phyloP scores from a whole-genome alignment of 495 filamentous ascomycete genomes.

The Bathelium albidoporum region DNA sequence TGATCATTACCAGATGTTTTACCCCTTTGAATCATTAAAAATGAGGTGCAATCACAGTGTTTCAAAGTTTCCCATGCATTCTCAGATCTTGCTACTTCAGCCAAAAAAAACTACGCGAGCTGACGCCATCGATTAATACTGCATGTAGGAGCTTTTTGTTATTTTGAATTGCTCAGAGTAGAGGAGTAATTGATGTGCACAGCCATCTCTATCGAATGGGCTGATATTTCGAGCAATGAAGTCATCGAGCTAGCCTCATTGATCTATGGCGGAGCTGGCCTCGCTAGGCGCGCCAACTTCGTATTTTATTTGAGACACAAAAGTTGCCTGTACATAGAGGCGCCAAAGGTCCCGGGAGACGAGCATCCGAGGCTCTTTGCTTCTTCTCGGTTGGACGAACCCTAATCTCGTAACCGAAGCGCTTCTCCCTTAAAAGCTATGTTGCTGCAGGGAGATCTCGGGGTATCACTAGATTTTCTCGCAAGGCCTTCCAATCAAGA shows the following conservation, averaged over 20 bases:
- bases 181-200: no score
- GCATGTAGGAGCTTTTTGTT: neutral
- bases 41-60: neutral
- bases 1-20: neutral
- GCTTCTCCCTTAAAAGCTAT: no score
- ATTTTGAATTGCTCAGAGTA: no score
- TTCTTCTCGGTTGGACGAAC: neutral
- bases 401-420: neutral
- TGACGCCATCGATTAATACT: neutral
- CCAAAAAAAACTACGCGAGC: neutral
- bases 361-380: neutral
- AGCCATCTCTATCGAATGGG: no score
- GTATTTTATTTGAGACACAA: neutral
- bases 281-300: neutral
- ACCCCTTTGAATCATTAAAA: neutral
- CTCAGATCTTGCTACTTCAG: neutral
- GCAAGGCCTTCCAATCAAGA: no score
- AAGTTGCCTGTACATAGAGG: neutral
- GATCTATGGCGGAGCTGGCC: neutral
- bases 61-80: neutral
- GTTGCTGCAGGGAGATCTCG: neutral
- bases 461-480: neutral
- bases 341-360: neutral
- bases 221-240: neutral
- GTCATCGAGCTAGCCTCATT: neutral